Conservation (phyloP, 2,329 filamentous ascomycete species). For the Xylariaceae sp. region DNA sequence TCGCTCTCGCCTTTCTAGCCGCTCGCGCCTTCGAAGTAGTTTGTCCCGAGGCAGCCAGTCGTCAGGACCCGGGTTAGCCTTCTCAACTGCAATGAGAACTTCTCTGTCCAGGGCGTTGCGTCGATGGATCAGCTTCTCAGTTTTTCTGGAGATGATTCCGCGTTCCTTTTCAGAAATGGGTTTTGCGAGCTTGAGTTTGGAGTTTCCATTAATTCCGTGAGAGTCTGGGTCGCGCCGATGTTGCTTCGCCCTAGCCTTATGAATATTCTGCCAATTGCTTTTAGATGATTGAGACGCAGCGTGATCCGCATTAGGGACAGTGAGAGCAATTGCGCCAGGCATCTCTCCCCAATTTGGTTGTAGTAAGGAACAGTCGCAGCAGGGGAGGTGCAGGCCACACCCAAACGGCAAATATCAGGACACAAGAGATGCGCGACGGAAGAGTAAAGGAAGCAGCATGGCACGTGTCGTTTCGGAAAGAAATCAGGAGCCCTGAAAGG, state of each 20-base stretch:
- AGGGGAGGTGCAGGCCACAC: no score
- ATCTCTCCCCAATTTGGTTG: constrained; percentile 4
- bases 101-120: constrained; percentile 29
- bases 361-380: no score
- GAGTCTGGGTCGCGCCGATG: background rate
- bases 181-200: constrained; percentile 17
- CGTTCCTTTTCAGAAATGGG: constrained; percentile 27
- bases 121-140: constrained; percentile 27
- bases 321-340: background rate
- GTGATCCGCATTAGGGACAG: no score
- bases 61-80: constrained; percentile 1
- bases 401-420: no score
- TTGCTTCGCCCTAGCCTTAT: constrained; percentile 5
- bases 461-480: no score
- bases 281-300: background rate
- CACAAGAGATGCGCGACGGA: no score
- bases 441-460: no score
- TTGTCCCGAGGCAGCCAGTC: constrained; percentile 26
- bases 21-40: constrained; percentile 20
- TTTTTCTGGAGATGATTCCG: constrained; percentile 20
- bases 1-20: constrained; percentile 25
- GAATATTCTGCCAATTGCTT: background rate
- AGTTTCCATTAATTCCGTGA: background rate
- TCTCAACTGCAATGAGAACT: constrained; percentile 22
- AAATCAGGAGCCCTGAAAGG: no score